Conservation (phyloP, 139 green algal species). For the Chlorella sorokiniana region DNA sequence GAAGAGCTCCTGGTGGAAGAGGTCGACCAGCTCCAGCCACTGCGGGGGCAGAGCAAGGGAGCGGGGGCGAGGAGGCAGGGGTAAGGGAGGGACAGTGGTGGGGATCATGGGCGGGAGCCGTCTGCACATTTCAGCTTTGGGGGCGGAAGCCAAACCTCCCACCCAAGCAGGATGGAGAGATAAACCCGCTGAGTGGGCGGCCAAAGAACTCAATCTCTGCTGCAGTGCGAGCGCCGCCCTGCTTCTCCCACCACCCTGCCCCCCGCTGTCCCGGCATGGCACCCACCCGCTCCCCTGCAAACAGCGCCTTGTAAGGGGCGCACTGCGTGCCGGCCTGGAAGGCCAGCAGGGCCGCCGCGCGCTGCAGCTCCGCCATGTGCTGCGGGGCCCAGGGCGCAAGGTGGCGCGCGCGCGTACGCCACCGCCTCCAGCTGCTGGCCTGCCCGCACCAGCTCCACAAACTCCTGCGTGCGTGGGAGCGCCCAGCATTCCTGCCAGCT, state of each 20-base stretch:
- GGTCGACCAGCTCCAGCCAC: slow-evolving; percentile 70
- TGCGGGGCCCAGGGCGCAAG: slow-evolving; percentile 73
- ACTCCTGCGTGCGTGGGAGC: slow-evolving; percentile 70
- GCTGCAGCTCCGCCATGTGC: slow-evolving; percentile 84
- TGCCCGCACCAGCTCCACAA: slow-evolving; percentile 88
- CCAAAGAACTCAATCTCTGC: too few relatives aligned
- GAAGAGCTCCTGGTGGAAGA: slow-evolving; percentile 83
- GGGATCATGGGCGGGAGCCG: too few relatives aligned
- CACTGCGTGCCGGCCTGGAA: slow-evolving; percentile 68
- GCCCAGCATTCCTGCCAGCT: not conserved
- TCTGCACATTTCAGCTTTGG: too few relatives aligned
- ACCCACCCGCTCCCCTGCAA: slow-evolving; percentile 31
- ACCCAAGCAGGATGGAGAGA: too few relatives aligned
- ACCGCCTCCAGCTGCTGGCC: slow-evolving; percentile 71
- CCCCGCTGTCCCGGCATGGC: not conserved
- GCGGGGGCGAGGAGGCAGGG: not conserved
- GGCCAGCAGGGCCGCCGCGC: slow-evolving; percentile 78
- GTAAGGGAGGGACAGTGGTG: not conserved
- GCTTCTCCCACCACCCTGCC: not conserved
- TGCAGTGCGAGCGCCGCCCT: too few relatives aligned
- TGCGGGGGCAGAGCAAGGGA: slow-evolving; percentile 13
- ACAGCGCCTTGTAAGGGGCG: slow-evolving; percentile 63
- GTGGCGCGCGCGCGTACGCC: slow-evolving; percentile 75
- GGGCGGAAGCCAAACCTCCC: too few relatives aligned
- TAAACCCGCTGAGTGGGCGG: too few relatives aligned